Conservation (phyloP, 768 basidiomycete genomes). For the Agaricus sinodeliciosus region DNA sequence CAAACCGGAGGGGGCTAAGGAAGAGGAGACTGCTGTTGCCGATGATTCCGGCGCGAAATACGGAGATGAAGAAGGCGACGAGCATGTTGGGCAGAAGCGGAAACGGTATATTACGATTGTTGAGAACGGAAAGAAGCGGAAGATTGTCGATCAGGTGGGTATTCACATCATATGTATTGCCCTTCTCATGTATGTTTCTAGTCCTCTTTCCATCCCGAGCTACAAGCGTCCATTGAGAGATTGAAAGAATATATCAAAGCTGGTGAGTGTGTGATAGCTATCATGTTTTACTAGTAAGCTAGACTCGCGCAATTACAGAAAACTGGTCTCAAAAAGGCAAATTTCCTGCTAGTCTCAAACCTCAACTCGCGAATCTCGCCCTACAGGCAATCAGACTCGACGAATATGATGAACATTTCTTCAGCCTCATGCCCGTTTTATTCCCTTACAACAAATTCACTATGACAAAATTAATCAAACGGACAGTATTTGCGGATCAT, state of each 20-base stretch:
- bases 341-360: conserved; percentile 81
- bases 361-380: conserved; percentile 62
- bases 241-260: conserved; percentile 54
- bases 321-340: conserved; percentile 79
- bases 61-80: conserved; percentile 21
- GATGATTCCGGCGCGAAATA: conserved; percentile 18
- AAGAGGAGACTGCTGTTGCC: conserved; percentile 42
- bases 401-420: conserved; percentile 91
- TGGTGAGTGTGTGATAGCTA: conserved; percentile 27
- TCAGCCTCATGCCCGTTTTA: conserved; percentile 76
- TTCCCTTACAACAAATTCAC: conserved; percentile 97
- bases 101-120: conserved; percentile 46
- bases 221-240: conserved; percentile 54
- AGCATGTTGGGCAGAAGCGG: conserved; percentile 41
- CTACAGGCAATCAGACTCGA: conserved; percentile 74
- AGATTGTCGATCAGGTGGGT: conserved; percentile 61
- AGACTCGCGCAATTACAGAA: conserved; percentile 34
- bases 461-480: conserved; percentile 91
- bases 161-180: conserved; percentile 14
- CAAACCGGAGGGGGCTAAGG: conserved; percentile 35
- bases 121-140: conserved; percentile 65
- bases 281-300: neutral
- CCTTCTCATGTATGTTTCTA: conserved; percentile 16
- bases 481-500: conserved; percentile 78
- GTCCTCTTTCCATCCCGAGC: conserved; percentile 65